Evolutionary conservation across 192 early-diverging fungal genomes (phyloP).

Genomic region (Geosiphon pyriformis): DNA sequence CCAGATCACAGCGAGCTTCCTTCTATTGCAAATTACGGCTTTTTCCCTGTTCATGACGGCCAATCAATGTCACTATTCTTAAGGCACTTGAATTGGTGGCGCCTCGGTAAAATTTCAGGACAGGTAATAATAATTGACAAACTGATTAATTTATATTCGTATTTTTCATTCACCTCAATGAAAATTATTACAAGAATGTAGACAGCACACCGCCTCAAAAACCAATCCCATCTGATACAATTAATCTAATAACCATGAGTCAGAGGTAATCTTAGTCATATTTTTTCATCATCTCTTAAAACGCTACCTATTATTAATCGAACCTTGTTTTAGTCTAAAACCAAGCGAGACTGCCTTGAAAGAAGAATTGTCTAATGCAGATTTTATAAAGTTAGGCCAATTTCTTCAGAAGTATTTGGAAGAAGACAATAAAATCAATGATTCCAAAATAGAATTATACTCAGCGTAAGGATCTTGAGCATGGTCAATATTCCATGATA

Average conservation of each 20-base stretch:
- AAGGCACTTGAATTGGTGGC: background rate
- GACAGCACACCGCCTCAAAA: background rate
- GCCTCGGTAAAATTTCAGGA: background rate
- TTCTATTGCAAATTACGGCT: background rate
- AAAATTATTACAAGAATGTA: background rate
- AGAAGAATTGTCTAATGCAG: background rate
- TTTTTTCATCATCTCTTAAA: background rate
- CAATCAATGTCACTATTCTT: background rate
- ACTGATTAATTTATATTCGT: background rate
- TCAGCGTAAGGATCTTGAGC: background rate
- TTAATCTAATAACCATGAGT: background rate
- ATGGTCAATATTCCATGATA: too few relatives aligned
- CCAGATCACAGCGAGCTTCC: background rate
- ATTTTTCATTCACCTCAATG: background rate
- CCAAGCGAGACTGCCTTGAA: too few relatives aligned
- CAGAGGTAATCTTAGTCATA: background rate
- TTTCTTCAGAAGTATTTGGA: background rate
- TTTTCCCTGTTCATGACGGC: background rate
- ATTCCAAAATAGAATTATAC: background rate
- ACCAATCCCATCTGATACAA: background rate
- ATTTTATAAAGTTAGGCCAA: background rate
- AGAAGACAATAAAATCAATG: background rate
- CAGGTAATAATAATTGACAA: too few relatives aligned
- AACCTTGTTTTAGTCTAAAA: background rate
- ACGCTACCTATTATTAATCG: background rate